A percentile compares a stretch with the other conserved stretches of the same genome.
Evolutionary conservation across 2,329 filamentous ascomycete genomes (phyloP).

Genomic region (Pestalotiopsis sp.): DNA sequence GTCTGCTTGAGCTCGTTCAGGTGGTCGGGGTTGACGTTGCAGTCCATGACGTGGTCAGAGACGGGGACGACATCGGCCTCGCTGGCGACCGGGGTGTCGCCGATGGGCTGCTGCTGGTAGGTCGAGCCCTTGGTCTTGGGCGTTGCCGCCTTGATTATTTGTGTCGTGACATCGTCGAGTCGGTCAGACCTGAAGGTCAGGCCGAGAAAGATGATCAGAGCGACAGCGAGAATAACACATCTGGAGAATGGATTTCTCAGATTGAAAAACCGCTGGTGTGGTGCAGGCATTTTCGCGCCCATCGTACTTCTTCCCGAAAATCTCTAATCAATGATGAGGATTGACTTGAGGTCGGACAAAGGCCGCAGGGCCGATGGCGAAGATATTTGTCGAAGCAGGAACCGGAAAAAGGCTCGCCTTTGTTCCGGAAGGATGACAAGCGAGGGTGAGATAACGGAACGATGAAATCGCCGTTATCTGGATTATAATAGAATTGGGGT

Average conservation of each 20-base stretch:
- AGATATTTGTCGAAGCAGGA: slow-evolving; percentile 15
- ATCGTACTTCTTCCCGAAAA: slow-evolving; percentile 27
- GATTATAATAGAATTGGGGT: slow-evolving; percentile 3
- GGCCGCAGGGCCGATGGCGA: slow-evolving; percentile 17
- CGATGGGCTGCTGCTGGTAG: slow-evolving; percentile 30
- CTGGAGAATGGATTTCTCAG: slow-evolving; percentile 52
- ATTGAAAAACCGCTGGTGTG: slow-evolving; percentile 45
- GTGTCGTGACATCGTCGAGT: slow-evolving; percentile 40
- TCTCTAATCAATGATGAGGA: background rate
- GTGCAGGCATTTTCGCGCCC: slow-evolving; percentile 41
- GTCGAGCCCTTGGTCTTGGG: slow-evolving; percentile 33
- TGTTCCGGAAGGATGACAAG: slow-evolving; percentile 9
- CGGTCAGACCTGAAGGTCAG: slow-evolving; percentile 44
- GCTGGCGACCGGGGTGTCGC: slow-evolving; percentile 26
- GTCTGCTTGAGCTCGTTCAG: slow-evolving; percentile 47
- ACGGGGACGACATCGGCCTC: slow-evolving; percentile 34
- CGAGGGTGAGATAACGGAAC: background rate
- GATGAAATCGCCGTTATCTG: background rate
- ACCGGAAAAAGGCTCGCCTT: slow-evolving; percentile 13
- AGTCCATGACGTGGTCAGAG: slow-evolving; percentile 46
- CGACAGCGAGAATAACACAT: slow-evolving; percentile 45
- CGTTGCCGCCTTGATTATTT: slow-evolving; percentile 43
- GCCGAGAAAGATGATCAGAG: slow-evolving; percentile 44
- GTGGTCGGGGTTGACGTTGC: slow-evolving; percentile 49
- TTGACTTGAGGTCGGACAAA: background rate